Base-by-base conservation (phyloP, 2,329 filamentous ascomycete species). In the Phoma herbarum region DNA sequence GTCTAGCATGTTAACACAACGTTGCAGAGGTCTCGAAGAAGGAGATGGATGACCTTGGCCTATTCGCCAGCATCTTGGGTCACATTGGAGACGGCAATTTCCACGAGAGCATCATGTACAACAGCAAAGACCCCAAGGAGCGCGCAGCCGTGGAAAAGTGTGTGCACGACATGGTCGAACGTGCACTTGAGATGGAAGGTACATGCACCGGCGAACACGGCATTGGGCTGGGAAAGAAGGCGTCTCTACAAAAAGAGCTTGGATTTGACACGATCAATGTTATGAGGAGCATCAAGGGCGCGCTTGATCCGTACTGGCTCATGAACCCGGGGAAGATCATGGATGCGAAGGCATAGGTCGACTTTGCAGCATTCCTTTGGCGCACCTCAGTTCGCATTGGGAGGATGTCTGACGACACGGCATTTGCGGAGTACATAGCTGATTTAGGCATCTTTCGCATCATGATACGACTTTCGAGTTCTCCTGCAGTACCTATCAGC, bases 51-150 rank as follows among this genome's bases (percentile, higher is more conserved):
- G 88, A 92, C 12, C 82, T 97, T 11, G 92, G 92, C 0, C 80
- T 97, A 1, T 96, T 97, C 74, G 92, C 92, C 1, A 93, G 90
- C 69, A 91, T 96, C 26, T 81, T 97, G 4, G 93, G 93, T 3
- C 93, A 97, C 72, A 90, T 97, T 56, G 93, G 93, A 12, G 93
- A 97, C 72, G 93, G 93, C 35, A 97, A 97, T 77, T 97, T 97
- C 80, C 93, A 97, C 75, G 89, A 93, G 74, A 91, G 90, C 73
- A 95, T 97, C 78, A 89, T 97, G 79, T 97, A 96, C 75, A 87
- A 95, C 77, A 85, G 85, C 25, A 84, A 82, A 23, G 83, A 93
- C 54, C 83, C 86, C 3, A 86, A 83, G 25, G 90, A 97, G 77
- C 85, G 85, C 55, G 88, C 84, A 41, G 90, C 90, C 65, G 92